Conservation (phyloP, 805 yeast species). For the Metschnikowia bowlesiae region DNA sequence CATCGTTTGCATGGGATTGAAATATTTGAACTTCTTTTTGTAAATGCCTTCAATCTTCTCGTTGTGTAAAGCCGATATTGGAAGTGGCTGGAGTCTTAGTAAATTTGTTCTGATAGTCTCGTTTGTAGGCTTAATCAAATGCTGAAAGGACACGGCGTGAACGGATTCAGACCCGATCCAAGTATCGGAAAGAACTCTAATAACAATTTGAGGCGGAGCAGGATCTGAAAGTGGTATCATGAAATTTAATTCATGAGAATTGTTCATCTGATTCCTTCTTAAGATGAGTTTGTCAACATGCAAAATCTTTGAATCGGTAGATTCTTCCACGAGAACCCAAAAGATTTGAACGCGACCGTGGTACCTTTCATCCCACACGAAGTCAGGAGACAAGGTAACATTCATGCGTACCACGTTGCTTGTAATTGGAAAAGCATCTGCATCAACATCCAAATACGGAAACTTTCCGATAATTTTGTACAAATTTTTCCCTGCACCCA, state of each 20-base stretch:
- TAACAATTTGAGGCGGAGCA: conserved; percentile 80
- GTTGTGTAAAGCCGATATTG: conserved; percentile 73
- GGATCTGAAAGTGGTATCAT: conserved; percentile 91
- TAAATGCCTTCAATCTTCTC: conserved; percentile 65
- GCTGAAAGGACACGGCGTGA: conserved; percentile 82
- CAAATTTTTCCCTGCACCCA: conserved; percentile 62
- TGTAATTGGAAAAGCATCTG: conserved; percentile 87
- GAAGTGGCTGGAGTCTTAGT: conserved; percentile 78
- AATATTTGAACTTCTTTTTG: conserved; percentile 64
- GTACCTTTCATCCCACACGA: conserved; percentile 74
- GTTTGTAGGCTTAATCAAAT: conserved; percentile 80
- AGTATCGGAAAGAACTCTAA: conserved; percentile 72
- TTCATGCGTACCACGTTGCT: conserved; percentile 80
- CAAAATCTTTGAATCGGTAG: conserved; percentile 64
- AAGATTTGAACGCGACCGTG: conserved; percentile 86
- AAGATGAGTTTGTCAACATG: conserved; percentile 81
- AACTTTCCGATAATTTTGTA: conserved; percentile 61
- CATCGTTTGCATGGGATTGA: conserved; percentile 99
- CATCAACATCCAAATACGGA: conserved; percentile 70
- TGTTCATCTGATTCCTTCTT: conserved; percentile 49
- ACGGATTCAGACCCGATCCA: conserved; percentile 86
- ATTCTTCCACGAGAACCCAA: conserved; percentile 91
- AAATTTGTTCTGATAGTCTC: conserved; percentile 82
- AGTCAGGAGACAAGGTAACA: conserved; percentile 65
- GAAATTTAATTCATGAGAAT: conserved; percentile 73